Conservation (phyloP, 202 grass and related monocot species). For the Musa balbisiana region DNA sequence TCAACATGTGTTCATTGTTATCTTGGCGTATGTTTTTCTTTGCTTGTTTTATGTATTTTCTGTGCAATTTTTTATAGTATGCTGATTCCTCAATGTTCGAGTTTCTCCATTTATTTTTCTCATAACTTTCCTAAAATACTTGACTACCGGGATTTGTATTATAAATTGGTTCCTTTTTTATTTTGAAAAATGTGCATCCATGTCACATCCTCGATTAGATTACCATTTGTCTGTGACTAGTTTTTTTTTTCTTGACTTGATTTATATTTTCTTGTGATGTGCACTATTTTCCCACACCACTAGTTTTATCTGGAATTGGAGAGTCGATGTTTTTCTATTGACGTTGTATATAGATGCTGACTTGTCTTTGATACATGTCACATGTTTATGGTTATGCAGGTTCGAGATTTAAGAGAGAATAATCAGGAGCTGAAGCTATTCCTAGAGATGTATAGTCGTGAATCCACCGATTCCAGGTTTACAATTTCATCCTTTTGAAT, state of each 20-base stretch:
- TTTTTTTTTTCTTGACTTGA: background rate
- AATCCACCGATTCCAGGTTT: constrained; percentile 64
- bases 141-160: too few species aligned
- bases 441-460: constrained; percentile 59
- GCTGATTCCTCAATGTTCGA: too few species aligned
- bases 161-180: too few species aligned
- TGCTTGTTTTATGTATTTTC: too few species aligned
- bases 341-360: constrained; percentile 4
- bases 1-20: too few species aligned
- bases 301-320: background rate
- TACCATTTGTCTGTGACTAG: background rate
- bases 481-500: background rate
- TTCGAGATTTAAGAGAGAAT: constrained; percentile 43
- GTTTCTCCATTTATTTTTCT: too few species aligned
- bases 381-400: constrained; percentile 28
- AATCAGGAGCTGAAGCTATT: constrained; percentile 59
- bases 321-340: background rate
- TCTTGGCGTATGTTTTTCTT: too few species aligned
- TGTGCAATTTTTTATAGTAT: too few species aligned
- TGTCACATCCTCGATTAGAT: too few species aligned
- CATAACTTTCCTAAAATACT: too few species aligned
- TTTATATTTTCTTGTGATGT: background rate
- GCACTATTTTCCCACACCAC: too few species aligned
- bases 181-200: too few species aligned
- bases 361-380: constrained; percentile 1